Evolutionary conservation across 257 asterid genomes (phyloP), one percentile per base, ranked within the genome.

Genomic region (Ballota nigra): DNA sequence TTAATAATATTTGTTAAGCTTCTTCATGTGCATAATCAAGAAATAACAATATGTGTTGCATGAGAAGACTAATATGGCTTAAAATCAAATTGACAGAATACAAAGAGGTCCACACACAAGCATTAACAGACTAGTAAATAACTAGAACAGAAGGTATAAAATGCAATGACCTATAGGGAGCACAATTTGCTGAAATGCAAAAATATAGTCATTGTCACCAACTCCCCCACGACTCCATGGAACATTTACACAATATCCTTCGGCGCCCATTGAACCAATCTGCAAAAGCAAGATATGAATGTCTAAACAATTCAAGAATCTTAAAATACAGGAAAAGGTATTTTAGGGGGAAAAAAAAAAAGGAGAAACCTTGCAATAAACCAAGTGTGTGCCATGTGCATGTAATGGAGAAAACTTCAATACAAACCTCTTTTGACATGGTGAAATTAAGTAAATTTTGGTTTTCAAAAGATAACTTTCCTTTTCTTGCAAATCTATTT

Each of bases 141-240:
- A 72, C 23, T 41, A 67, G 40, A 63, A 59, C 61, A 63, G 63
- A 38, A 51, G 68, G 34, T 34, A 45, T 13, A 74, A 38, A 33
- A 62, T 34, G 29, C 18, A 28, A 70, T 81, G 78, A 95, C 99
- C 99, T 85, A 92, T 89, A 52, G 99, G 98, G 78, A 95, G 91
- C 70, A 95, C 98, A 63, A 87, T 83, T 68, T 92, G 85, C 83
- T 95, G 92, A 86, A 95, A 95, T 73, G 98, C 98, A 82, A 86
- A 89, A 63, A 92, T 59, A 78, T 95, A 95, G 84, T 95, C 99
- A 76, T 87, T 88, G 83, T 95, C 98, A 19, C 98, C 96, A 82
- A 95, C 96, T 79, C 99, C 99, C 60, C 95, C 96, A 36, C 91
- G 75, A 72, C 91, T 85, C 99, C 99, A 92, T 60, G 98, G 99